phyloP scores from a whole-genome alignment of 345 rosid genomes.

The Linum usitatissimum region DNA sequence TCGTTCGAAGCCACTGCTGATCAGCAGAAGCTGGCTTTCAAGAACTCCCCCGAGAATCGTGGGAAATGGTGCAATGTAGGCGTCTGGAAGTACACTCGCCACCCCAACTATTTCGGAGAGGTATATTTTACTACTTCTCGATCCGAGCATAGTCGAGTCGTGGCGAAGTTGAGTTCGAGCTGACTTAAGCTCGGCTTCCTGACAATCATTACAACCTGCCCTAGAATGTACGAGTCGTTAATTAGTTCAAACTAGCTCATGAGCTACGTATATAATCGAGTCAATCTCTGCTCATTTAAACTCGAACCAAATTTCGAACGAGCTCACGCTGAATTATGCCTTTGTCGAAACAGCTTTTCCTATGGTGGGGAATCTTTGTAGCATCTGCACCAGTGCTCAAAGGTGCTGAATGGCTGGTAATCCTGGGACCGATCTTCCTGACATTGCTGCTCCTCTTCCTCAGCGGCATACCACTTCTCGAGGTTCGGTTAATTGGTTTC shows the following conservation, averaged over 20 bases:
- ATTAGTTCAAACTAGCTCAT: too few species aligned
- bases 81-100: slow-evolving; percentile 75
- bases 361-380: slow-evolving; percentile 88
- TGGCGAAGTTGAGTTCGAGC: background rate
- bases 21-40: slow-evolving; percentile 76
- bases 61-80: slow-evolving; percentile 83
- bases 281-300: too few species aligned
- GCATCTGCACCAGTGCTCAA: slow-evolving; percentile 62
- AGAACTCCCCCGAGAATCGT: slow-evolving; percentile 64
- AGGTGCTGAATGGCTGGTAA: slow-evolving; percentile 76
- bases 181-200: background rate
- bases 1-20: slow-evolving; percentile 66
- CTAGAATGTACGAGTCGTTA: too few species aligned
- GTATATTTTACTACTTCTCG: slow-evolving; percentile 22
- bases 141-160: background rate
- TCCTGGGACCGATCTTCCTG: slow-evolving; percentile 74
- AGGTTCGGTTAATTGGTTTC: slow-evolving; percentile 32
- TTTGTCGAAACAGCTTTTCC: slow-evolving; percentile 40
- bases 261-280: too few species aligned
- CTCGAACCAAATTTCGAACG: too few species aligned
- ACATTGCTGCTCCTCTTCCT: slow-evolving; percentile 71
- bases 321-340: too few species aligned
- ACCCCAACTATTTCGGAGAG: slow-evolving; percentile 95
- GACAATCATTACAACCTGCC: background rate
- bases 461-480: slow-evolving; percentile 89